Conservation (phyloP, 495 filamentous ascomycete species). For the Podospora conica region DNA sequence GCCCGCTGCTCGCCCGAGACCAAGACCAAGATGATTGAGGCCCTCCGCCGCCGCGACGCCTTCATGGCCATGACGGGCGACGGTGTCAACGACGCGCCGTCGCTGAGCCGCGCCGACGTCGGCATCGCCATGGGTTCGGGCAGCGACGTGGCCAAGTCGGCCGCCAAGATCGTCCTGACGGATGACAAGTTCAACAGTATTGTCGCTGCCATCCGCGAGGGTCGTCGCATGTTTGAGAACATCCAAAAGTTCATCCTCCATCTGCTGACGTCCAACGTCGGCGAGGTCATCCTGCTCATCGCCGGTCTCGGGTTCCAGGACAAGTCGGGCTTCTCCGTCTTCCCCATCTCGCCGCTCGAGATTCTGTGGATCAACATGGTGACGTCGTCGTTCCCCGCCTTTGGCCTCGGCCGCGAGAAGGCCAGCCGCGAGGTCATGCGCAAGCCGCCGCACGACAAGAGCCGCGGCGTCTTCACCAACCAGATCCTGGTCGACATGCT, state of each 20-base stretch:
- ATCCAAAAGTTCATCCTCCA: constrained; percentile 81
- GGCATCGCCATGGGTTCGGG: constrained; percentile 85
- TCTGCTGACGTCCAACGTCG: constrained; percentile 65
- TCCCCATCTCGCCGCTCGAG: constrained; percentile 67
- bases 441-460: constrained; percentile 62
- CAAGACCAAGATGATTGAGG: constrained; percentile 63
- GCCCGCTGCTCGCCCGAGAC: constrained; percentile 62
- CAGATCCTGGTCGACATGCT: constrained; percentile 68
- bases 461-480: constrained; percentile 61
- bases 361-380: constrained; percentile 77
- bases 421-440: constrained; percentile 63
- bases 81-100: constrained; percentile 81
- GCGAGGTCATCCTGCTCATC: constrained; percentile 65
- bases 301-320: constrained; percentile 71
- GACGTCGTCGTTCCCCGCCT: constrained; percentile 67
- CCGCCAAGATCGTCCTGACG: constrained; percentile 79
- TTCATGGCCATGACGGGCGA: constrained; percentile 67
- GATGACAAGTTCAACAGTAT: constrained; percentile 86
- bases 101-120: constrained; percentile 69
- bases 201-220: constrained; percentile 66
- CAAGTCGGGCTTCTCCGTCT: constrained; percentile 55
- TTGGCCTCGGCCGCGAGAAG: constrained; percentile 67
- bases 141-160: constrained; percentile 86
- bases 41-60: constrained; percentile 54
- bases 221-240: constrained; percentile 69